A percentile compares a stretch with the other conserved stretches of the same genome.
These are phyloP conservation scores for Rhodotorula sp. DNA, from an alignment of 1,284 basidiomycete genomes.

Conservation along the genomic window DNA sequence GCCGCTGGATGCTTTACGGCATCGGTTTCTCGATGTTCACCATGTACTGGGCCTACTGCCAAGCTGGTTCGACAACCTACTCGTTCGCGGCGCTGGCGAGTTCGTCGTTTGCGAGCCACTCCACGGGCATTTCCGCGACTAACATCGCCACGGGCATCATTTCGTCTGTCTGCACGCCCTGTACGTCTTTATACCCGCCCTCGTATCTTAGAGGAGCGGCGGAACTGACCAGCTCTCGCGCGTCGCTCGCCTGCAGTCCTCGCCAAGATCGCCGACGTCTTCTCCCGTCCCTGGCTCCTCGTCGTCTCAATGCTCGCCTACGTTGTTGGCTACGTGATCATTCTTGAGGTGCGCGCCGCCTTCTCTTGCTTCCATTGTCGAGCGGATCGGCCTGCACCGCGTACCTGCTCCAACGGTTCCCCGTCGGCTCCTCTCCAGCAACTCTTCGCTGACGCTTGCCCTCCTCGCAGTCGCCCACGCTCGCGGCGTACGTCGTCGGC, in stretches of 20 bases:
- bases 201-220: neutral
- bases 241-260: neutral
- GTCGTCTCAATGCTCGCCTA: slow-evolving; percentile 23
- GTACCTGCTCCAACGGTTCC: no score
- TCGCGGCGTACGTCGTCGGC: slow-evolving; percentile 36
- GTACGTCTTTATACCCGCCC: slow-evolving; percentile 2
- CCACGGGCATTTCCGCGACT: slow-evolving; percentile 14
- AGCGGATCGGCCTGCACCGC: no score
- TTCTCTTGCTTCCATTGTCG: no score
- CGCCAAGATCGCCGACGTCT: slow-evolving; percentile 25
- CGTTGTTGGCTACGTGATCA: slow-evolving; percentile 34
- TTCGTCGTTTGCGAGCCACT: slow-evolving; percentile 19
- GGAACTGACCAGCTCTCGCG: neutral
- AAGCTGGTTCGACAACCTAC: slow-evolving; percentile 6
- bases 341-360: slow-evolving; percentile 7
- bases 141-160: slow-evolving; percentile 26
- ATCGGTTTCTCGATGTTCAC: neutral
- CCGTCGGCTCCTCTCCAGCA: neutral
- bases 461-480: slow-evolving; percentile 12
- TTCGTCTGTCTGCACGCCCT: slow-evolving; percentile 14
- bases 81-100: slow-evolving; percentile 20
- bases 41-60: slow-evolving; percentile 7
- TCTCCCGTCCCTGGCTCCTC: slow-evolving; percentile 28
- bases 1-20: neutral
- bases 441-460: neutral